Evolutionary conservation across 495 filamentous ascomycete species (phyloP), one percentile per base, ranked within the genome.

Genomic region (Penicillium flavigenum): DNA sequence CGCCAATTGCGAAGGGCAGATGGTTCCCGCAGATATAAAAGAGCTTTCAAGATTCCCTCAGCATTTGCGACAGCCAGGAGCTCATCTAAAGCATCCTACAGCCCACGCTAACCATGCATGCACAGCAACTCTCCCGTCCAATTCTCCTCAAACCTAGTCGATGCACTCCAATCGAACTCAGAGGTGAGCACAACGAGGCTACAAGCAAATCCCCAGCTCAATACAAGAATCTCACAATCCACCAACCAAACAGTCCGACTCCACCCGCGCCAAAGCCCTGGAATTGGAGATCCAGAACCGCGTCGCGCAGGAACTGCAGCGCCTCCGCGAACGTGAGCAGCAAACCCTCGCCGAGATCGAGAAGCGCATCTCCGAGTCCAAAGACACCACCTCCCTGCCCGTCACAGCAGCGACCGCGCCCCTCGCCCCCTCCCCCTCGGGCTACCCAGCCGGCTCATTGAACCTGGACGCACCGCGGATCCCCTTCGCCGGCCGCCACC

Each of bases 201-300:
- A 26, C 47, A 43, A 32, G 45, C 45, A 60, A 48, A 27, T 26
- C 58, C 39, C 24, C 41, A 61, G 56, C 14, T 34, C 36, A 32
- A 55, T 26, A n/a, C 36, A 64, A 50, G 49, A 34, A 61, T 26
- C 36, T 10, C 38, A 64, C 29, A 50, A 60, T 54, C 46, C 64
- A 50, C 48, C 51, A 63, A 22, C 26, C 44, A 47, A 50, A 57
- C 73, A 96, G 91, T 90, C 86, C 72, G 91, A 98, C 76, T 83
- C 86, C 47, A 90, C 90, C 59, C 92, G 94, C 66, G 78, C 86
- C 63, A 89, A 89, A 73, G 73, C 84, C 73, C 75, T 91, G 69
- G 94, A 98, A 73, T 85, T 95, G 57, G 85, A 90, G 61, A 88
- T 97, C 68, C 91, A 97, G 77, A 75, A 81, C 62, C 95, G 95